A percentile compares a stretch with the other conserved stretches of the same genome.
phyloP scores from a whole-genome alignment of 2,329 filamentous ascomycete genomes.

The Neoscytalidium dimidiatum region DNA sequence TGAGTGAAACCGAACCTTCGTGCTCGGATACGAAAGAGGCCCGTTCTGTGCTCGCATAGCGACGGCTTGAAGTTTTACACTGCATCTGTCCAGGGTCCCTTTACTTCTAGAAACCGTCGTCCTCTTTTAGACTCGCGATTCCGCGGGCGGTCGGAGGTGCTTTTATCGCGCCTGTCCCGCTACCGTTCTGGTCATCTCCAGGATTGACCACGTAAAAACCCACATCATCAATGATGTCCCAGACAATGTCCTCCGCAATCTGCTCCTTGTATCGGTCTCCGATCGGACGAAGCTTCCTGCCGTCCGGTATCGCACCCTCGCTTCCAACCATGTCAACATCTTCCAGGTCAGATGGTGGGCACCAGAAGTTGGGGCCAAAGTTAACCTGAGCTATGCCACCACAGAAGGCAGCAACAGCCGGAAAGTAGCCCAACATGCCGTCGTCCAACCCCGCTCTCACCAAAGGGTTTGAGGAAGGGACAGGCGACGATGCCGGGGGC shows the following conservation, averaged over 20 bases:
- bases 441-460: slow-evolving; percentile 83
- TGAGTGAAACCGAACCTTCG: not conserved
- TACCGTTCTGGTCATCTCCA: slow-evolving; percentile 27
- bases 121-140: slow-evolving; percentile 22
- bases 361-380: slow-evolving; percentile 94
- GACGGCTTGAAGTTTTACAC: slow-evolving; percentile 4
- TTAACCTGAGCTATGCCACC: slow-evolving; percentile 91
- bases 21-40: slow-evolving; percentile 4
- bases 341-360: slow-evolving; percentile 66
- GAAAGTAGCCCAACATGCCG: slow-evolving; percentile 93
- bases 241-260: slow-evolving; percentile 90
- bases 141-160: slow-evolving; percentile 39
- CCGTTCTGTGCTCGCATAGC: slow-evolving; percentile 3
- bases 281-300: slow-evolving; percentile 58
- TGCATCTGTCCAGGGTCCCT: not conserved
- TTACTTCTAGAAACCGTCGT: slow-evolving; percentile 18
- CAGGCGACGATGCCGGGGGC: slow-evolving; percentile 80
- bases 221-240: slow-evolving; percentile 91
- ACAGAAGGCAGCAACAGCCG: slow-evolving; percentile 87
- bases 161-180: slow-evolving; percentile 27
- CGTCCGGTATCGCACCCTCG: slow-evolving; percentile 24
- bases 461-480: slow-evolving; percentile 49
- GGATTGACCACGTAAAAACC: slow-evolving; percentile 80
- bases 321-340: slow-evolving; percentile 34
- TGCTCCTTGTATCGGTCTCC: slow-evolving; percentile 86